Evolutionary conservation across 257 asterid genomes (phyloP).

Genomic region (Petunia axillaris): DNA sequence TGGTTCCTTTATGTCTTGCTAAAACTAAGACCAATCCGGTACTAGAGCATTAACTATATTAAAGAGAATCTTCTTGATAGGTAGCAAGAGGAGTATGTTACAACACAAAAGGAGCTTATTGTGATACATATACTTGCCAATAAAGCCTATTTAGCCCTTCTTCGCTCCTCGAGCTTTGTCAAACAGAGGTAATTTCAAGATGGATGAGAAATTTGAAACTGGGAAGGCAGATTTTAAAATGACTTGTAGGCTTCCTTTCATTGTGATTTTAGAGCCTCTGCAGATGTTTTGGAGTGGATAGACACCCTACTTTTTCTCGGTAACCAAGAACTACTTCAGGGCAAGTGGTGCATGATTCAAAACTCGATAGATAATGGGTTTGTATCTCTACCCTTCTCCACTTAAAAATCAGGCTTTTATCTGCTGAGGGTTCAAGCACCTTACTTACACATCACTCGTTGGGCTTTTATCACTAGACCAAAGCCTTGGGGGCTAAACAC

Average conservation of each 20-base stretch:
- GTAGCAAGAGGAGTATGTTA: background rate
- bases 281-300: constrained; percentile 1
- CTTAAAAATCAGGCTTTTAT: too few species aligned
- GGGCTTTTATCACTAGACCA: too few species aligned
- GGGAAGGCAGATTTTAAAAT: background rate
- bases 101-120: constrained; percentile 6
- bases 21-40: constrained; percentile 16
- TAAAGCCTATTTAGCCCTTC: background rate
- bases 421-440: too few species aligned
- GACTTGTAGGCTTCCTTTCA: background rate
- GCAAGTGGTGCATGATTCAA: too few species aligned
- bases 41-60: constrained; percentile 10
- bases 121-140: background rate
- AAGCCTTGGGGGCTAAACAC: background rate
- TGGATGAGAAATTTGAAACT: constrained; percentile 5
- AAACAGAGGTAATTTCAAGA: constrained; percentile 12
- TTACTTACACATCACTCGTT: too few species aligned
- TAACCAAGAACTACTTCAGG: too few species aligned
- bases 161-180: background rate
- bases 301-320: background rate
- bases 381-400: too few species aligned
- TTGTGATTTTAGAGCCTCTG: background rate
- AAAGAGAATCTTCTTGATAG: constrained; percentile 4
- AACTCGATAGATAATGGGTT: too few species aligned
- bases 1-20: constrained; percentile 13